These are phyloP conservation scores for Solanum gandarillasii DNA, from an alignment of 257 asterid genomes.

Conservation along the genomic window DNA sequence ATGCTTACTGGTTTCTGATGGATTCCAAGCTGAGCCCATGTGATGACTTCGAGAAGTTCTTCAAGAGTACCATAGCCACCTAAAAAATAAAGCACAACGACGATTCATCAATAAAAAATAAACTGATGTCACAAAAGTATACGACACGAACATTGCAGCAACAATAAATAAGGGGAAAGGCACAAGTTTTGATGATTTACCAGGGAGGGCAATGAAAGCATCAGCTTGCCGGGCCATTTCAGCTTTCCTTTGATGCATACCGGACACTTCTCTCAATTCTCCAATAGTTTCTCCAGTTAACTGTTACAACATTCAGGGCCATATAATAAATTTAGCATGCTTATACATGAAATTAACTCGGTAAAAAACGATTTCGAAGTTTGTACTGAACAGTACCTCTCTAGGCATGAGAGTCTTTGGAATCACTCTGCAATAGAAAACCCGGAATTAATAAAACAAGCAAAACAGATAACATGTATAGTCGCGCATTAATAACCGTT, in stretches of 20 bases:
- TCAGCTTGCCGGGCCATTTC: conserved; percentile 97
- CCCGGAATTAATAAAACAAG: neutral
- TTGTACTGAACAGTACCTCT: conserved; percentile 37
- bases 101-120: too few species aligned
- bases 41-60: conserved; percentile 92
- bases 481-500: neutral
- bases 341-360: neutral
- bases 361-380: neutral
- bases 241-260: conserved; percentile 92
- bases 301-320: conserved; percentile 12
- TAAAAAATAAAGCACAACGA: neutral
- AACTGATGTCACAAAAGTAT: too few species aligned
- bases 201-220: conserved; percentile 96
- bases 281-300: conserved; percentile 72
- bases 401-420: conserved; percentile 90
- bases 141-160: neutral
- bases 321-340: neutral
- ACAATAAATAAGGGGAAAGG: neutral
- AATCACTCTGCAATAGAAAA: conserved; percentile 54
- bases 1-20: conserved; percentile 76
- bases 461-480: neutral
- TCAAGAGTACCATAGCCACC: conserved; percentile 99
- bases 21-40: conserved; percentile 98
- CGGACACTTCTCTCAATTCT: conserved; percentile 78
- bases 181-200: conserved; percentile 4